Evolutionary conservation across 306 rosid species (phyloP).

Genomic region (Gleditsia sinensis): DNA sequence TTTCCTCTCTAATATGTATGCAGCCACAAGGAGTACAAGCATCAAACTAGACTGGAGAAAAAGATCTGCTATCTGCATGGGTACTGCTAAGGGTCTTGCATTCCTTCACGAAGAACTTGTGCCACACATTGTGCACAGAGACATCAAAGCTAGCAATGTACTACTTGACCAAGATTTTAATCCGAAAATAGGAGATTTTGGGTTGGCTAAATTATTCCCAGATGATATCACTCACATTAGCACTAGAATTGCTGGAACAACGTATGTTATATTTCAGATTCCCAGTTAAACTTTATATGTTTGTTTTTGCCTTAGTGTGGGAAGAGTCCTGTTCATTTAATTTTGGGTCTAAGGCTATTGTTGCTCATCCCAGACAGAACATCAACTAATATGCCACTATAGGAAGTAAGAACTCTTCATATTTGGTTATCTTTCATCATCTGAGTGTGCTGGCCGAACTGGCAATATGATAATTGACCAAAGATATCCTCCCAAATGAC

Average conservation of each 20-base stretch:
- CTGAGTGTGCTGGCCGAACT: conserved; percentile 4
- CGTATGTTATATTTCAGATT: conserved; percentile 63
- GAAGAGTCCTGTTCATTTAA: background rate
- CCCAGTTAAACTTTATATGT: conserved; percentile 27
- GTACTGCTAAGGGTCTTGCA: conserved; percentile 77
- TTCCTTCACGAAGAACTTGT: conserved; percentile 91
- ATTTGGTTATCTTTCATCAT: conserved; percentile 15
- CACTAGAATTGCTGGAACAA: conserved; percentile 97
- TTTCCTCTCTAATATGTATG: conserved; percentile 23
- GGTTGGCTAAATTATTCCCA: conserved; percentile 95
- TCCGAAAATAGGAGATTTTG: conserved; percentile 97
- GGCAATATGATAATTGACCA: conserved; percentile 3
- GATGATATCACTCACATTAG: conserved; percentile 92
- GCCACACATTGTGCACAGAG: conserved; percentile 92
- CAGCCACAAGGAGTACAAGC: conserved; percentile 48
- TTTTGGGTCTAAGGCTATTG: background rate
- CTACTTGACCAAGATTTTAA: conserved; percentile 73
- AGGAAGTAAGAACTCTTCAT: conserved; percentile 19
- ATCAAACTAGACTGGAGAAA: conserved; percentile 72
- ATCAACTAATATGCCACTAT: background rate
- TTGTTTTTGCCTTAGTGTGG: conserved; percentile 15
- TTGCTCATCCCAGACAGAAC: background rate
- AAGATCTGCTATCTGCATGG: conserved; percentile 78
- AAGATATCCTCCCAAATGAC: background rate
- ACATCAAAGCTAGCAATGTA: conserved; percentile 93